These are phyloP conservation scores for Candida parachauliodes DNA, from an alignment of 805 yeast species.

Conservation along the genomic window DNA sequence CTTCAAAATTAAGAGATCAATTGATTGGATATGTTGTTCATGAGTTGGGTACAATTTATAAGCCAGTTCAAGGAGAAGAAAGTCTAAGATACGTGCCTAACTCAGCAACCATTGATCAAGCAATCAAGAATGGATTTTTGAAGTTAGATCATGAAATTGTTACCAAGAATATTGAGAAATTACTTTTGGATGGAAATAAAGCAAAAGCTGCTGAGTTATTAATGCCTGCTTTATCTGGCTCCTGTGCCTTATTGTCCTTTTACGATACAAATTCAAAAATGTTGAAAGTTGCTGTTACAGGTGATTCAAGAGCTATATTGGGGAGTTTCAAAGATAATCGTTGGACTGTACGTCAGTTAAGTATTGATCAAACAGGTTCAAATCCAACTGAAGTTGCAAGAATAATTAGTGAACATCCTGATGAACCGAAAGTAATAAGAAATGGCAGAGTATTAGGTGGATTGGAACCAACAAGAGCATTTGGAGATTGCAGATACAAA, in stretches of 20 bases:
- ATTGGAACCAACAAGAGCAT: slow-evolving; percentile 92
- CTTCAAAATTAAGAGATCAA: slow-evolving; percentile 77
- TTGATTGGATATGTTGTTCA: slow-evolving; percentile 72
- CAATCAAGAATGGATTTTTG: slow-evolving; percentile 76
- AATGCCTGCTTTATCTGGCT: slow-evolving; percentile 93
- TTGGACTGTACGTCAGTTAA: slow-evolving; percentile 86
- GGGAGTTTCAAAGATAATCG: slow-evolving; percentile 67
- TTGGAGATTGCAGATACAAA: slow-evolving; percentile 95
- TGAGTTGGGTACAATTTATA: slow-evolving; percentile 66
- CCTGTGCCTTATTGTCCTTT: slow-evolving; percentile 86
- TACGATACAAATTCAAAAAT: slow-evolving; percentile 72
- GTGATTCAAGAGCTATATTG: slow-evolving; percentile 90
- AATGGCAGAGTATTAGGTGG: slow-evolving; percentile 91
- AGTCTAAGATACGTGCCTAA: slow-evolving; percentile 59
- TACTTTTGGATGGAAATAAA: slow-evolving; percentile 65
- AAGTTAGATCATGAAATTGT: slow-evolving; percentile 86
- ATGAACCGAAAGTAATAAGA: slow-evolving; percentile 76
- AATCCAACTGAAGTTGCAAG: slow-evolving; percentile 84
- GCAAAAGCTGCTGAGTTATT: slow-evolving; percentile 68
- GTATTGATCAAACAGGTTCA: slow-evolving; percentile 92
- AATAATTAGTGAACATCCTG: slow-evolving; percentile 84
- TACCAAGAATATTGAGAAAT: slow-evolving; percentile 62
- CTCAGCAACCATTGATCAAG: slow-evolving; percentile 69
- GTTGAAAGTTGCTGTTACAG: slow-evolving; percentile 90
- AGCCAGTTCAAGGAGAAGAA: slow-evolving; percentile 46